Conservation (phyloP, 768 basidiomycete genomes). For the Podaxis sp. region DNA sequence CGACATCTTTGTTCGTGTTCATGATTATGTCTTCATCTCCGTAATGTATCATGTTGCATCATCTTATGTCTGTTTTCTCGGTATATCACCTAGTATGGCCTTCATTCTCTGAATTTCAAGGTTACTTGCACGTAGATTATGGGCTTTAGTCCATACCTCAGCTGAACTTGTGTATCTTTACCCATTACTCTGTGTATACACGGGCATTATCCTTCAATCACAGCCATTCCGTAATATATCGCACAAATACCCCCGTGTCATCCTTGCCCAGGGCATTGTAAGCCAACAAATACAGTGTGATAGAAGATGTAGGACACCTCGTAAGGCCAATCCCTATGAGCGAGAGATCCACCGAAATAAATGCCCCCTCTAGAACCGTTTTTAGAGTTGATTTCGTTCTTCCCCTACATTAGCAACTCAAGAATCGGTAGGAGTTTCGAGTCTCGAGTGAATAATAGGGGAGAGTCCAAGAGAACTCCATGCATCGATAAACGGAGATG, state of each 20-base stretch:
- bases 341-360: slow-evolving; percentile 56
- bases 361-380: slow-evolving; percentile 33
- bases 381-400: slow-evolving; percentile 30
- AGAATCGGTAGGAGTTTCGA: slow-evolving; percentile 41
- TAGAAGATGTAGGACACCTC: slow-evolving; percentile 56
- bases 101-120: neutral
- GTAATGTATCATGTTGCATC: neutral
- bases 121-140: slow-evolving; percentile 6
- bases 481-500: no score
- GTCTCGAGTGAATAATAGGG: slow-evolving; percentile 48
- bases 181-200: neutral
- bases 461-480: neutral
- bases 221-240: neutral
- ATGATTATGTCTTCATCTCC: neutral
- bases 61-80: neutral
- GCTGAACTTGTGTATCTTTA: slow-evolving; percentile 12
- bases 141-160: neutral
- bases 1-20: neutral
- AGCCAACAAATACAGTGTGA: neutral
- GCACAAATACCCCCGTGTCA: neutral
- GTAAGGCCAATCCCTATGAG: slow-evolving; percentile 52
- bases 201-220: no score
- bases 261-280: neutral
- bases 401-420: slow-evolving; percentile 56
- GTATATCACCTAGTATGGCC: neutral